phyloP scores from a whole-genome alignment of 106 monocot species.

The Vanilla planifolia region DNA sequence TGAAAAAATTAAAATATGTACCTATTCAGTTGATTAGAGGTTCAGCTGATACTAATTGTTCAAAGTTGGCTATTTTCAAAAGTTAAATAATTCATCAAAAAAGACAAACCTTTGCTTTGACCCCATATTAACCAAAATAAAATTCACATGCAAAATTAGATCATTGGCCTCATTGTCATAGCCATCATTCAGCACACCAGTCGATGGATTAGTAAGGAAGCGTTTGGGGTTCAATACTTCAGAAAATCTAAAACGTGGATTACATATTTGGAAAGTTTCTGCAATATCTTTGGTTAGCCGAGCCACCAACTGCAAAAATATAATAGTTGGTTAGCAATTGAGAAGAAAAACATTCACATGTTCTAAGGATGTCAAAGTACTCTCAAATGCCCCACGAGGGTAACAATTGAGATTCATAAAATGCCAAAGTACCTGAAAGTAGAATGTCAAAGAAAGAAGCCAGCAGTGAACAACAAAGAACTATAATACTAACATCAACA shows the following conservation, averaged over 20 bases:
- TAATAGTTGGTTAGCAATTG: not conserved
- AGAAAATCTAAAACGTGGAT: constrained; percentile 68
- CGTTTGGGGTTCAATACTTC: constrained; percentile 73
- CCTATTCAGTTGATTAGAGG: not conserved
- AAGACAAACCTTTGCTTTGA: constrained; percentile 61
- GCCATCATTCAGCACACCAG: constrained; percentile 76
- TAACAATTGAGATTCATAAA: not conserved
- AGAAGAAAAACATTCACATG: not conserved
- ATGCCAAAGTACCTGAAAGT: not conserved
- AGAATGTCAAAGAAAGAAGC: not conserved
- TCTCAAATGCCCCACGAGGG: not conserved
- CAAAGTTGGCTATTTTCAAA: not conserved
- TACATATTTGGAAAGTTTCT: constrained; percentile 72
- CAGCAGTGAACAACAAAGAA: not conserved
- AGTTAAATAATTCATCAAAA: not conserved
- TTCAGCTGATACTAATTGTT: not conserved
- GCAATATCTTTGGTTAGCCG: constrained; percentile 69
- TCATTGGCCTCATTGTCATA: constrained; percentile 87
- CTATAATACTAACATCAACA: not conserved
- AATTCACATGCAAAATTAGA: constrained; percentile 77
- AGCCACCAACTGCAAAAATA: constrained; percentile 55
- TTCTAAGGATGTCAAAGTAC: not conserved
- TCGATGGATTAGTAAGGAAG: constrained; percentile 74
- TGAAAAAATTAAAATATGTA: too few species aligned
- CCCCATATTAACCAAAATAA: constrained; percentile 51